Evolutionary conservation across 106 monocot species (phyloP), one percentile per base, ranked within the genome.

Genomic region (Dactylorhiza incarnata): DNA sequence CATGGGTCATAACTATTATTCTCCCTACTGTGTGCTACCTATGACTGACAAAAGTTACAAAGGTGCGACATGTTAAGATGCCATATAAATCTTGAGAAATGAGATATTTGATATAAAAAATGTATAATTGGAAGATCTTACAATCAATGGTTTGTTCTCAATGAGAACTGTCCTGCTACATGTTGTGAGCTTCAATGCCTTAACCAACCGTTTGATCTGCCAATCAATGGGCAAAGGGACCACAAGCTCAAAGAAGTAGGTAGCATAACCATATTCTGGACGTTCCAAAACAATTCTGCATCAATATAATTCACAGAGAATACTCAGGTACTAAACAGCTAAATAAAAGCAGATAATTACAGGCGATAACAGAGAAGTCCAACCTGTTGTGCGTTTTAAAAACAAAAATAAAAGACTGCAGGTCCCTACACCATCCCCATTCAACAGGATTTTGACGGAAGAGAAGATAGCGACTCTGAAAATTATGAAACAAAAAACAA

Each of bases 371-470:
- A 26, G 26, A 73, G 15, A 74, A 72, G 12, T 14, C 13, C 9
- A 49, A 91, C 95, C 95, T 96, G 81, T 97, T 97, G 79, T 97
- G 96, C 49, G 67, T 82, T 72, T 84, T 73, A 77, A 97, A 97
- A 74, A 97, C 86, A 86, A 97, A 97, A 81, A 97, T 91, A 56
- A 97, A 97, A 26, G 93, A 93, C 55, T 91, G 96, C n/a, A 96
- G 89, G 26, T 93, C 93, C 72, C 96, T 89, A 74, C 93, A 96
- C 96, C 96, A 96, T 77, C 96, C 96, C 96, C 96, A 96, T 77
- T 93, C 96, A 70, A 93, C 86, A 58, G 91, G 82, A 79, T 37
- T 84, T 9, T 82, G 73, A 45, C 85, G 91, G 22, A 91, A 89
- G 23, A 75, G 78, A 25, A 97, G 83, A 83, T 97, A 94, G 13